phyloP scores from a whole-genome alignment of 352 stramenopile species.

The Peronospora farinosa region DNA sequence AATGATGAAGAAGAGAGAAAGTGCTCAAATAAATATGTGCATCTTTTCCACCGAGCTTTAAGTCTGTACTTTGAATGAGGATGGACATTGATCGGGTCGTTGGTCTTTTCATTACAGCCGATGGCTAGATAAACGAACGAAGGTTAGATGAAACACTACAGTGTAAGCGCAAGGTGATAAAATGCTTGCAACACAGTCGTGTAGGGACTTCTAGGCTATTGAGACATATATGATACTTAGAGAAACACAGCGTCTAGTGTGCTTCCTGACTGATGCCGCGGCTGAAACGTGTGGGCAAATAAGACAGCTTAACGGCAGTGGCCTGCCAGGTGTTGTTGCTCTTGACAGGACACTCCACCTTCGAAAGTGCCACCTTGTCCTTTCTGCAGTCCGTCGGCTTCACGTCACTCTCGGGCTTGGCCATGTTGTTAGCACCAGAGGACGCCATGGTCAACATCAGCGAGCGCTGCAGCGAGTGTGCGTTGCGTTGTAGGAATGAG shows the following conservation, averaged over 20 bases:
- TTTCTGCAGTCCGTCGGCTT: constrained; percentile 48
- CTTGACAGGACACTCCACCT: constrained; percentile 30
- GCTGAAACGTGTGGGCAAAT: constrained; percentile 12
- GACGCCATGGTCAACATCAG: constrained; percentile 55
- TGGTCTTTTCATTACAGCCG: no score
- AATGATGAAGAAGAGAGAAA: constrained; percentile 3
- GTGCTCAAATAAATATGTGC: constrained; percentile 29
- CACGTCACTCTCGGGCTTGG: constrained; percentile 33
- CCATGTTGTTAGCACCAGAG: constrained; percentile 28
- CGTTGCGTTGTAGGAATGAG: constrained; percentile 62
- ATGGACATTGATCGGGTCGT: no score
- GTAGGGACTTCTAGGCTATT: constrained; percentile 16
- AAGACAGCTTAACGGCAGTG: constrained; percentile 20
- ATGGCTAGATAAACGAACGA: no score
- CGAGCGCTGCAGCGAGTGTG: constrained; percentile 55
- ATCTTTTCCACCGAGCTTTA: constrained; percentile 10
- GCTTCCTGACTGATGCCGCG: constrained; percentile 28
- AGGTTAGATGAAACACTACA: not conserved
- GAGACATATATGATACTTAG: constrained; percentile 24
- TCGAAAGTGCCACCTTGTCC: constrained; percentile 55
- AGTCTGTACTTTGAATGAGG: no score
- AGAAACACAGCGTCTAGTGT: constrained; percentile 21
- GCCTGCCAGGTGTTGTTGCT: constrained; percentile 15
- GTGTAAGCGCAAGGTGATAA: not conserved
- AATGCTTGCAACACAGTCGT: constrained; percentile 4